Percentiles rank a stretch among this genome's conserved stretches.
Conservation (phyloP, 352 stramenopile genomes). For the Phytophthora hybrid region DNA sequence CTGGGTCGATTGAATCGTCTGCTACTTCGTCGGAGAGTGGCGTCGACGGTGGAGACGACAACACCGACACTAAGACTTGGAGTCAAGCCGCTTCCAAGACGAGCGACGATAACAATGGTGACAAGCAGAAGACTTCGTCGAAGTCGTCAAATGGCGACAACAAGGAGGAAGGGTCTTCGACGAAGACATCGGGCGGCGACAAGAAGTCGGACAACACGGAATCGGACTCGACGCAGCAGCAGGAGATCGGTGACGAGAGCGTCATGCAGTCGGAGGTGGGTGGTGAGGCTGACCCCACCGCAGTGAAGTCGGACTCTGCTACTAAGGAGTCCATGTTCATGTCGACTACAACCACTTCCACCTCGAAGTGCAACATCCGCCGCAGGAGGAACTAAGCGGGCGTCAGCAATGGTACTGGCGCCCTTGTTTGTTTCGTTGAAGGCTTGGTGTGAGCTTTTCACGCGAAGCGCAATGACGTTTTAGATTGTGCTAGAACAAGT, state of each 20-base stretch:
- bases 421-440: slow-evolving; percentile 22
- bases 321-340: slow-evolving; percentile 2
- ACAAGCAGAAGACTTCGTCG: background rate
- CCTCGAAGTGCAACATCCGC: slow-evolving; percentile 29
- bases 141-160: background rate
- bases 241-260: slow-evolving; percentile 25
- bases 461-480: slow-evolving; percentile 9
- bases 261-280: slow-evolving; percentile 24
- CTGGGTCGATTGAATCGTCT: background rate
- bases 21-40: background rate
- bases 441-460: slow-evolving; percentile 9
- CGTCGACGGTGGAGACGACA: background rate
- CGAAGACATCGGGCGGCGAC: slow-evolving; percentile 12
- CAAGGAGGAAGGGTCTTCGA: background rate
- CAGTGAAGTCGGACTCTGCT: background rate
- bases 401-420: slow-evolving; percentile 19
- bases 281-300: slow-evolving; percentile 18
- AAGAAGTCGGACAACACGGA: slow-evolving; percentile 12
- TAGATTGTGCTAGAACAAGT: slow-evolving; percentile 6
- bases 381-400: slow-evolving; percentile 27
- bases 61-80: background rate
- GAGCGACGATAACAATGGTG: background rate
- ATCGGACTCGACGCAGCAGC: background rate
- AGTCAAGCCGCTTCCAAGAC: background rate
- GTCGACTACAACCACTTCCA: background rate